These are phyloP conservation scores for Penicillium goetzii DNA, from an alignment of 495 filamentous ascomycete genomes.

Conservation along the genomic window DNA sequence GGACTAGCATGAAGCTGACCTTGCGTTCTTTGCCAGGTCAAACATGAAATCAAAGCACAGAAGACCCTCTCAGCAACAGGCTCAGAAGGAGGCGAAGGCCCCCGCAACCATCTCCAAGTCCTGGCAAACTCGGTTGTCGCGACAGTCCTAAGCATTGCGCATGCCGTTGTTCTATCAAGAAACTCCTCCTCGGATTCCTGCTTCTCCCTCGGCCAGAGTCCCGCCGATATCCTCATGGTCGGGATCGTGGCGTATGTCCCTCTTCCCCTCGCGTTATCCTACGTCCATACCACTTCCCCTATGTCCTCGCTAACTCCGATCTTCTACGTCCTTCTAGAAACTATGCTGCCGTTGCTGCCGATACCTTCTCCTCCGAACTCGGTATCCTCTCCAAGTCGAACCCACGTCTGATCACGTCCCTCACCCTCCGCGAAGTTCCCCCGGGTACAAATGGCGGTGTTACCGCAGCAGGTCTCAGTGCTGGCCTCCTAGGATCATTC, in stretches of 20 bases:
- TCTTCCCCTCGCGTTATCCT: not conserved
- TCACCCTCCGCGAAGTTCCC: conserved; percentile 73
- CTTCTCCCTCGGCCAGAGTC: conserved; percentile 41
- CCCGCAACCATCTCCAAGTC: conserved; percentile 86
- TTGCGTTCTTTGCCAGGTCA: conserved; percentile 56
- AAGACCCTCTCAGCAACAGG: conserved; percentile 79
- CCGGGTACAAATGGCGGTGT: conserved; percentile 93
- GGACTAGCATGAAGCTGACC: conserved; percentile 14
- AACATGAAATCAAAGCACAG: conserved; percentile 80
- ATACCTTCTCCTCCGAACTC: conserved; percentile 94
- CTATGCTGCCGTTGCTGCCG: conserved; percentile 88
- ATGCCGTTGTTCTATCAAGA: conserved; percentile 63
- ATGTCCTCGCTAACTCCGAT: not conserved
- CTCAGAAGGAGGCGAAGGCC: conserved; percentile 72
- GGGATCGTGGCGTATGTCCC: conserved; percentile 59
- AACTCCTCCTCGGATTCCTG: conserved; percentile 30
- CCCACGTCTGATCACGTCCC: conserved; percentile 86
- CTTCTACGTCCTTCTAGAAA: conserved; percentile 47
- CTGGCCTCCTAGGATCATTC: conserved; percentile 75
- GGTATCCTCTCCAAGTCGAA: conserved; percentile 79
- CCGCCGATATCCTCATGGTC: conserved; percentile 56
- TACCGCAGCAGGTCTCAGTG: conserved; percentile 68
- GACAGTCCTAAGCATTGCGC: conserved; percentile 70
- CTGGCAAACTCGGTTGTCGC: conserved; percentile 85
- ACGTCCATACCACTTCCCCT: not conserved